phyloP scores from a whole-genome alignment of 1,139 yeast species.

The Citeromyces siamensis region DNA sequence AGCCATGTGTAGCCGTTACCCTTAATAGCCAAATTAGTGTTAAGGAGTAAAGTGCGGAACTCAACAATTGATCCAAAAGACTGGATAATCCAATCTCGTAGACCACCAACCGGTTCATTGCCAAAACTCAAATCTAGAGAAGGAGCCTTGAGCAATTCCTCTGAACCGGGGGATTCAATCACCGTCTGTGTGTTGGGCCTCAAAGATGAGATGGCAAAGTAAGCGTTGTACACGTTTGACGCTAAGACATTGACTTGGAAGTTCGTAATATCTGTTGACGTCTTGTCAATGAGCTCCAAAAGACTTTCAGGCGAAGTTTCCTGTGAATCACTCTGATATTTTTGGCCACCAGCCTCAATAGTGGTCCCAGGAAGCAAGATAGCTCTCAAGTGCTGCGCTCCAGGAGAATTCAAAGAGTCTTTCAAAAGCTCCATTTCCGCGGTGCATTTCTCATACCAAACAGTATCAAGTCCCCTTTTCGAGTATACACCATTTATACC shows the following conservation, averaged over 20 bases:
- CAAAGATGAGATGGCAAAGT: conserved; percentile 4
- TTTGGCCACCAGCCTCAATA: background rate
- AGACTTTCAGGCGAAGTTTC: background rate
- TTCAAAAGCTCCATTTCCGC: conserved; percentile 30
- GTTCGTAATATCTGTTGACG: conserved; percentile 3
- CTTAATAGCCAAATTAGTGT: conserved; percentile 49
- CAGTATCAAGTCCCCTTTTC: conserved; percentile 34
- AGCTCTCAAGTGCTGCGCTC: conserved; percentile 2
- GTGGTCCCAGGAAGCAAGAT: background rate
- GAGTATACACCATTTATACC: conserved; percentile 47
- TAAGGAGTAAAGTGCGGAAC: conserved; percentile 48
- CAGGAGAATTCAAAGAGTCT: conserved; percentile 3
- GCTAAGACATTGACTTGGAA: conserved; percentile 1
- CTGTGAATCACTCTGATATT: background rate
- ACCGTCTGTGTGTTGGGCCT: conserved; percentile 8
- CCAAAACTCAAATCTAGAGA: conserved; percentile 13
- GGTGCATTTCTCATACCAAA: conserved; percentile 49
- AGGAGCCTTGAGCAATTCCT: conserved; percentile 2
- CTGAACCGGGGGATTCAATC: conserved; percentile 9
- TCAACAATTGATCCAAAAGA: conserved; percentile 62
- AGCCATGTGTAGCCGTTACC: conserved; percentile 75
- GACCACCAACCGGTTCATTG: conserved; percentile 19
- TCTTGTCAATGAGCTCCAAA: background rate
- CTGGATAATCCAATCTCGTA: conserved; percentile 20
- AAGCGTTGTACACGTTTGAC: conserved; percentile 3